Base-by-base conservation (phyloP, 768 basidiomycete species). In the Multifurca ochricompacta region DNA sequence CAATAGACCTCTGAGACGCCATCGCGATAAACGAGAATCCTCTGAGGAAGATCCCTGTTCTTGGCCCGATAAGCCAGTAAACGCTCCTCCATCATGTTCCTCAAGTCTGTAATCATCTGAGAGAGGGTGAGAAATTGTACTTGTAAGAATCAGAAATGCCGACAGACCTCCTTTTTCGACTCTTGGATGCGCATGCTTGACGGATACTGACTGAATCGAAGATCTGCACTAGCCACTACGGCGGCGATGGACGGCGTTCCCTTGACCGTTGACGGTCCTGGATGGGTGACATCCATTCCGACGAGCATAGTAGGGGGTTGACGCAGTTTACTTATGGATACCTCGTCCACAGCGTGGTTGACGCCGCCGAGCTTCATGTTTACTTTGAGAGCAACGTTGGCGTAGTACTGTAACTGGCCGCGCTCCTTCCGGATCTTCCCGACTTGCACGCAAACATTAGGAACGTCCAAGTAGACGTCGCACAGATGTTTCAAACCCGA, bases 401-500 rank as follows among this genome's bases (percentile, higher is more conserved):
- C 79, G 55, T 70, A 76, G 58, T 81, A 79, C 50, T 79, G 78
- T 11, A 68, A 59, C 62, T 72, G 70, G 4, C 81, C 82, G 58
- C 68, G 79, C 51, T 82, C 77, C 66, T 81, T 88, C 57, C 81
- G 74, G 62, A 91, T 78, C 68, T 88, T 91, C 27, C 70, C 68
- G 1, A 80, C 71, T 53, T 88, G 87, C 11, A 85, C 85, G 59
- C 88, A 91, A 4, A 90, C 80, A 13, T 83, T 87, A 9, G 80
- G 62, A 6, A 73, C 72, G 44, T 74, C 77, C 30, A 80, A 65
- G 52, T 62, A 73, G 48, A 76, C 70, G 44, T 80, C 79, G 60
- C 75, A 77, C 35, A 78, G 69, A 30, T 75, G 72, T 64, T 81
- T 80, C 59, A 79, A 60, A 0, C 77, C 76, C 18, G 75, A 71